Evolutionary conservation across 2,329 filamentous ascomycete species (phyloP).

Genomic region (Colletotrichum sp.): DNA sequence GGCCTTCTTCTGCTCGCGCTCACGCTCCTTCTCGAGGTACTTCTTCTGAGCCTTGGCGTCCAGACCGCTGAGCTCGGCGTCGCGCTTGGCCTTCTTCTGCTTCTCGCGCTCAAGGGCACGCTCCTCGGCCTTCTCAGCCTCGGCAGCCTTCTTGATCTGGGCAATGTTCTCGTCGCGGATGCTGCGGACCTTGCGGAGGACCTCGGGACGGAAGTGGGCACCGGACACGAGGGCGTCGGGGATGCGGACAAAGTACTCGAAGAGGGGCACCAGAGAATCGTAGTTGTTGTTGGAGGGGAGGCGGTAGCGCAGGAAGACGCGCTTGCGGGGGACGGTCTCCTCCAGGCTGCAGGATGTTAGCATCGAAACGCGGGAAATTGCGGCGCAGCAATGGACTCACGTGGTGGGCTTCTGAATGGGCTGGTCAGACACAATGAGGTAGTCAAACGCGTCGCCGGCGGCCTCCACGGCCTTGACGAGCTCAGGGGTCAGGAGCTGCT

Average conservation of each 20-base stretch:
- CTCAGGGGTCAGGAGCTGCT: slow-evolving; percentile 85
- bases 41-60: slow-evolving; percentile 87
- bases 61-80: slow-evolving; percentile 77
- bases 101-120: slow-evolving; percentile 73
- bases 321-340: slow-evolving; percentile 85
- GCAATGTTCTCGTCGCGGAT: slow-evolving; percentile 81
- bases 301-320: slow-evolving; percentile 79
- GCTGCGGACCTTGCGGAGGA: slow-evolving; percentile 80
- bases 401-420: slow-evolving; percentile 84
- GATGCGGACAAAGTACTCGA: slow-evolving; percentile 83
- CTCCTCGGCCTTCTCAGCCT: slow-evolving; percentile 83
- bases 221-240: slow-evolving; percentile 77
- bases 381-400: slow-evolving; percentile 53
- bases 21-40: slow-evolving; percentile 80
- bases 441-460: slow-evolving; percentile 83
- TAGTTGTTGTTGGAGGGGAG: slow-evolving; percentile 70
- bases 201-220: slow-evolving; percentile 90
- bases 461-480: slow-evolving; percentile 79
- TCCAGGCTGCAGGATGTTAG: slow-evolving; percentile 66
- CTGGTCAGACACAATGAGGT: slow-evolving; percentile 88
- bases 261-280: slow-evolving; percentile 71
- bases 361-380: background rate
- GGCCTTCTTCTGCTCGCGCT: slow-evolving; percentile 69
- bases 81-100: slow-evolving; percentile 87
- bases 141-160: slow-evolving; percentile 79